phyloP scores from a whole-genome alignment of 2,329 filamentous ascomycete species.

The Sporothrix euskadiensis region DNA sequence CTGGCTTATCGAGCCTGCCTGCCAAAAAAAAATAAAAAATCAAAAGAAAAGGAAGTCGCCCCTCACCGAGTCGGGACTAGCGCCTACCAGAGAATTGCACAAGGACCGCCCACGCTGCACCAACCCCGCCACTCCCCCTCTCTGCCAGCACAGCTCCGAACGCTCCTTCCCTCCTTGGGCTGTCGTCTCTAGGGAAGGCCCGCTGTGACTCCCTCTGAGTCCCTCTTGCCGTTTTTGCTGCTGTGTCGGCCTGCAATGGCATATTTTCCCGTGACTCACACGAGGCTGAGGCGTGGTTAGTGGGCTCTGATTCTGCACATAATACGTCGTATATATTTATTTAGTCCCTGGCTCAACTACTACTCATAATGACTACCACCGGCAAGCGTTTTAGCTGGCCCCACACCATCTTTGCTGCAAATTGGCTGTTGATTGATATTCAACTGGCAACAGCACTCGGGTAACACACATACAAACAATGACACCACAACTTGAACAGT shows the following conservation, averaged over 20 bases:
- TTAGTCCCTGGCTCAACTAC: slow-evolving; percentile 13
- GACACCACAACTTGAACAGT: background rate
- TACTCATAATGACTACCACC: slow-evolving; percentile 28
- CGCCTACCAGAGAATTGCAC: slow-evolving; percentile 1
- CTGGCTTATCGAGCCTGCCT: slow-evolving; percentile 26
- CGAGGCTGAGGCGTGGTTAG: slow-evolving; percentile 27
- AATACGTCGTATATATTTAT: too few relatives aligned
- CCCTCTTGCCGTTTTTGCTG: background rate
- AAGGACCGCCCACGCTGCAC: background rate
- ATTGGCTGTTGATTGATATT: background rate
- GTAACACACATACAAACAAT: slow-evolving; percentile 1
- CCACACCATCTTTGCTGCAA: slow-evolving; percentile 10
- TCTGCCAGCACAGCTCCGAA: slow-evolving; percentile 1
- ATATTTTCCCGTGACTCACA: slow-evolving; percentile 27
- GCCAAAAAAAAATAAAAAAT: slow-evolving; percentile 7
- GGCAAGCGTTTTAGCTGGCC: slow-evolving; percentile 9
- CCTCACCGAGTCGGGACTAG: slow-evolving; percentile 15
- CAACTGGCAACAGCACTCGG: background rate
- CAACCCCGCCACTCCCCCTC: slow-evolving; percentile 21
- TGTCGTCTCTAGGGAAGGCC: background rate
- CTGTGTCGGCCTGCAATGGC: background rate
- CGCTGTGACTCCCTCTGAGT: slow-evolving; percentile 22
- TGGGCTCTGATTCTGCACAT: background rate
- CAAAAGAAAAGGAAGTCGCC: slow-evolving; percentile 1
- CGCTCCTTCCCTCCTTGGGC: background rate